phyloP scores from a whole-genome alignment of 106 monocot genomes.

The Allium fistulosum region DNA sequence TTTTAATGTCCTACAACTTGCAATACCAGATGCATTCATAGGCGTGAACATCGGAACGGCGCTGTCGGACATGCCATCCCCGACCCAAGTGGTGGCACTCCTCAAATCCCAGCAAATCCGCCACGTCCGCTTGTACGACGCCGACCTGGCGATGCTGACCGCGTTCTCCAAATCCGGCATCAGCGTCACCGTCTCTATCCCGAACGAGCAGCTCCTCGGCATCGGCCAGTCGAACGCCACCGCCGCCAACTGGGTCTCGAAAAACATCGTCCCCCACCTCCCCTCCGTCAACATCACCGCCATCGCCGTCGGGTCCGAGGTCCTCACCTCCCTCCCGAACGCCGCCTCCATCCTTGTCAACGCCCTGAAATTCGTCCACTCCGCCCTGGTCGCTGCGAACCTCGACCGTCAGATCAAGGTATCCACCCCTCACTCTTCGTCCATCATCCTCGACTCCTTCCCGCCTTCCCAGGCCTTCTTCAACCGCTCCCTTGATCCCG shows the following conservation, averaged over 20 bases:
- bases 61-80: conserved; percentile 69
- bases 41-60: conserved; percentile 91
- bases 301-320: conserved; percentile 76
- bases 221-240: conserved; percentile 91
- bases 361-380: conserved; percentile 78
- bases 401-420: conserved; percentile 79
- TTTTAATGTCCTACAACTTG: too few relatives aligned
- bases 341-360: conserved; percentile 70
- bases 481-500: conserved; percentile 77
- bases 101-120: conserved; percentile 75
- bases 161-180: conserved; percentile 72
- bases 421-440: conserved; percentile 80
- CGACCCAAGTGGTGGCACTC: conserved; percentile 72
- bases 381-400: conserved; percentile 87
- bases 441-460: conserved; percentile 93
- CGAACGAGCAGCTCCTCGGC: conserved; percentile 94
- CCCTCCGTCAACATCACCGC: conserved; percentile 88
- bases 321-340: conserved; percentile 81
- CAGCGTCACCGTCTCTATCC: conserved; percentile 68
- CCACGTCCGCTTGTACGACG: conserved; percentile 86
- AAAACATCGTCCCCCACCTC: conserved; percentile 72
- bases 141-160: conserved; percentile 61
- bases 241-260: conserved; percentile 87
- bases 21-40: conserved; percentile 56
- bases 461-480: conserved; percentile 98